Evolutionary conservation across 768 basidiomycete genomes (phyloP), one percentile per base, ranked within the genome.

Genomic region (Hygrophorus pudorinus): DNA sequence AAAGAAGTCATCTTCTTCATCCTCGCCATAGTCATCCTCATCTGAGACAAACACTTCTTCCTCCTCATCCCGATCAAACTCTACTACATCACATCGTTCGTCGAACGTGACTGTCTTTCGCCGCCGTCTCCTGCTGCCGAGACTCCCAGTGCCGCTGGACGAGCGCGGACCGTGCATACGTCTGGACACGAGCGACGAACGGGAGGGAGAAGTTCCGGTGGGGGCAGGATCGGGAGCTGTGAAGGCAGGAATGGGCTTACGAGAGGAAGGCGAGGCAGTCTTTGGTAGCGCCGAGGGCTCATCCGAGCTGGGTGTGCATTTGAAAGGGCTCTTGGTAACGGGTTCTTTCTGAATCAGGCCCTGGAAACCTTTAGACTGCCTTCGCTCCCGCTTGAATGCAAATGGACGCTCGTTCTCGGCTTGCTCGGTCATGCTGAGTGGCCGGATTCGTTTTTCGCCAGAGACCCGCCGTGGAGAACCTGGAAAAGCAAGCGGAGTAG

Each of bases 311-410:
- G 55, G 27, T 5, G 53, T 44, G 31, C 54, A 52, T 46, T 66
- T 76, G 67, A 91, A 91, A 16, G 88, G 87, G 53, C 85, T 88
- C 67, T 82, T 87, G 20, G 79, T 77, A 20, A 91, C 87, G 6
- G 81, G 81, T 56, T 87, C 85, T 54, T 73, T 79, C 61, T 85
- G 72, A 1, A 80, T 69, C 41, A 91, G 75, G 17, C 75, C 78
- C 54, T 86, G 81, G 50, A 81, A 81, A 4, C 70, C 75, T 56
- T 77, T 80, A 44, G 83, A 86, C 58, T 89, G 82, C 37, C 79
- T 75, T 35, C 85, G 74, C 59, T 81, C 79, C 47, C 79, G 66
- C 57, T 85, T 87, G 54, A 75, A 67, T 7, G 78, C 68, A 45
- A 85, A 74, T 0, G 82, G 82, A 33, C 76, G 75, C 48, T 84